A percentile compares a stretch with the other conserved stretches of the same genome.
phyloP scores from a whole-genome alignment of 352 stramenopile genomes.

The Phytophthora podocarpi region DNA sequence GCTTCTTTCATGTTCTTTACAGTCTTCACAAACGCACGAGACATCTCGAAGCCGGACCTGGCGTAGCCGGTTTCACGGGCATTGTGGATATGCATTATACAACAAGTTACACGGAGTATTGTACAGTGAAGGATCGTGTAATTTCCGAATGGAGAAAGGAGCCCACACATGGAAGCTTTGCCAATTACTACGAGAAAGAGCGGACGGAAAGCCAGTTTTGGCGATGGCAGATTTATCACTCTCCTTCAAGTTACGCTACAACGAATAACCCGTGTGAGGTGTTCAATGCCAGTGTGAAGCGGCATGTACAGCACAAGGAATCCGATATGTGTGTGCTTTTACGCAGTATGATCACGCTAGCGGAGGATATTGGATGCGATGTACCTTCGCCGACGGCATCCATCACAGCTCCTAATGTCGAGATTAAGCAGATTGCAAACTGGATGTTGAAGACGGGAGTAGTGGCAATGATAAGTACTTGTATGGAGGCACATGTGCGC shows the following conservation, averaged over 20 bases:
- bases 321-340: slow-evolving; percentile 5
- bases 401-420: slow-evolving; percentile 1
- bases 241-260: slow-evolving; percentile 6
- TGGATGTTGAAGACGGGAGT: slow-evolving; percentile 12
- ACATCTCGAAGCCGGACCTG: background rate
- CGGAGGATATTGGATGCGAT: background rate
- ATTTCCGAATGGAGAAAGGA: too few relatives aligned
- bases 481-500: background rate
- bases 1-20: background rate
- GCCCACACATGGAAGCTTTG: too few relatives aligned
- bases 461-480: slow-evolving; percentile 1
- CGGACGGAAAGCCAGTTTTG: slow-evolving; percentile 8
- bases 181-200: background rate
- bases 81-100: slow-evolving; percentile 15
- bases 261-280: slow-evolving; percentile 9
- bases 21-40: slow-evolving; percentile 11
- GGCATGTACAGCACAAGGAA: background rate
- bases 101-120: background rate
- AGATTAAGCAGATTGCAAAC: slow-evolving; percentile 15
- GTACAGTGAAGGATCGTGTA: too few relatives aligned
- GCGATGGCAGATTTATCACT: slow-evolving; percentile 12
- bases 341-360: slow-evolving; percentile 8
- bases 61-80: background rate
- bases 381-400: background rate
- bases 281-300: slow-evolving; percentile 8